Base-by-base conservation (phyloP, 805 yeast species). In the Candida ortonii region DNA sequence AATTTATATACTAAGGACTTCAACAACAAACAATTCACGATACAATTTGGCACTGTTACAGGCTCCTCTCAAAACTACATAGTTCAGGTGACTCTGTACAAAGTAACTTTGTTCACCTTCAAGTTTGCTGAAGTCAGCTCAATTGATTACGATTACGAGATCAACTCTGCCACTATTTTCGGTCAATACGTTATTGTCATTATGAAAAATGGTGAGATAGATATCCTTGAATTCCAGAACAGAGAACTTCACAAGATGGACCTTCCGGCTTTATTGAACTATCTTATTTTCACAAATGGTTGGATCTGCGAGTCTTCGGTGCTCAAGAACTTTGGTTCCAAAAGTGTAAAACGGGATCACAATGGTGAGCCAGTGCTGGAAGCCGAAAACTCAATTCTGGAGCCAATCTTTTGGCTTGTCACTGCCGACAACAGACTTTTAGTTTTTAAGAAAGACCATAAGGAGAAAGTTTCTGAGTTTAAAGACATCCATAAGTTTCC, bases 341-440 rank as follows among this genome's bases (percentile, higher is more conserved):
- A 48, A 20, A 38, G 53, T 13, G 38, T 43, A 1, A 54, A 54
- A 23, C 46, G 64, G 35, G 45, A 47, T 18, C 20, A 30, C 9
- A 38, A 46, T 22, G 62, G 55, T 10, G 43, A 46, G 27, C 24
- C 44, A 5, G 47, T 55, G 14, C 16, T 45, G 44, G 43, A 44
- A 44, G 28, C 43, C 30, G 53, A 51, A 22, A 37, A 45, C 25
- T 20, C 39, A 2, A 36, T 36, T n/a, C 28, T 65, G 48, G 58
- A 65, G 50, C 48, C 68, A 64, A 36, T 67, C 65, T 83, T 81
- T 46, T 68, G 84, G 27, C 71, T 80, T 29, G 84, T 81, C 5
- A 82, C 89, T 2, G 89, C 87, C 38, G 89, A 81, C 52, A 84
- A 83, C 49, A 71, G 87, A 54, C 63, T 84, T 13, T 73, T 84